phyloP scores from a whole-genome alignment of 495 filamentous ascomycete genomes.

The Trichocladium antarcticum region DNA sequence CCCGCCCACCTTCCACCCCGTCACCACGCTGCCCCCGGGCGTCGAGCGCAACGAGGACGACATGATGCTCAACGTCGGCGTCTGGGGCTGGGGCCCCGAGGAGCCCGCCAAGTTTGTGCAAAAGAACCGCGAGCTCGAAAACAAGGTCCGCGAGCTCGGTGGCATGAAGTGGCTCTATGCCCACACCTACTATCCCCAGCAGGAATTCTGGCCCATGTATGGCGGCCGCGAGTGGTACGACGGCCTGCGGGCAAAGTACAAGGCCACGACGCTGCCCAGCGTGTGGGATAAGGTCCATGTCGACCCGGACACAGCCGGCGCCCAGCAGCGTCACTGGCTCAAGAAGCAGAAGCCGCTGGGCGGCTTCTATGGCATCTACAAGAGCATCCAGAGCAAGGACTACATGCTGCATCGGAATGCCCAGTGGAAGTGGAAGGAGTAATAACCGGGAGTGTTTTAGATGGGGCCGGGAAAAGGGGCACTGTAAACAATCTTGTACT shows the following conservation, averaged over 20 bases:
- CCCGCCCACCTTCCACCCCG: conserved; percentile 40
- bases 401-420: conserved; percentile 44
- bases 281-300: conserved; percentile 50
- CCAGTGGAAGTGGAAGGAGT: conserved; percentile 40
- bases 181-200: conserved; percentile 46
- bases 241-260: conserved; percentile 40
- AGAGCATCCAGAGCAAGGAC: conserved; percentile 44
- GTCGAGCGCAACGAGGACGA: conserved; percentile 11
- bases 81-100: conserved; percentile 43
- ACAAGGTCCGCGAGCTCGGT: conserved; percentile 49
- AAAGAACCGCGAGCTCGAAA: conserved; percentile 55
- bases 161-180: conserved; percentile 57
- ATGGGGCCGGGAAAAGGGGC: not conserved
- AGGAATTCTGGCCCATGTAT: conserved; percentile 48
- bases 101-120: conserved; percentile 34
- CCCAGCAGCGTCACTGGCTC: conserved; percentile 27
- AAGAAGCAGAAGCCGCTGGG: conserved; percentile 39
- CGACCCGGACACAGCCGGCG: conserved; percentile 15
- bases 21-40: conserved; percentile 24
- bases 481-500: not conserved
- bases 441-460: not conserved
- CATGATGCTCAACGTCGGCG: conserved; percentile 45
- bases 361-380: conserved; percentile 45
- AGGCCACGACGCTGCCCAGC: conserved; percentile 39
- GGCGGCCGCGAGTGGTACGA: conserved; percentile 43